Base-by-base conservation (phyloP, 2,329 filamentous ascomycete genomes). In the Cladophialophora exuberans region DNA sequence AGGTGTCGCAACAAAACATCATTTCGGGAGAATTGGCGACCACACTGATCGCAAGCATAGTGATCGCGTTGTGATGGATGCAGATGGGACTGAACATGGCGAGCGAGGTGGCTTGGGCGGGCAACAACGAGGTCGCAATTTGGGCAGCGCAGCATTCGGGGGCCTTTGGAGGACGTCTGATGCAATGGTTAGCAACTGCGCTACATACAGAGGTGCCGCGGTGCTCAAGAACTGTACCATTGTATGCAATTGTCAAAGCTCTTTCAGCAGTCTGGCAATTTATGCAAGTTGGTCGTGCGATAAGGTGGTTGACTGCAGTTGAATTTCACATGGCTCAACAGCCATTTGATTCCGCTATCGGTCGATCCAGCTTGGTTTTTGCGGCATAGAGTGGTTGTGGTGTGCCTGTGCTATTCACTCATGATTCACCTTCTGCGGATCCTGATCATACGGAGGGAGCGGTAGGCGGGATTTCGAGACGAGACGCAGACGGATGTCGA, bases 1-100 rank as follows among this genome's bases (percentile, higher is more conserved):
- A 60, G 54, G 36, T 60, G 57, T 17, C 57, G 54, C 6, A 60
- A 42, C 17, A 60, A 39, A 26, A 60, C 57, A 55, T 60, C 57
- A 33, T 60, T 60, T 10, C 57, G 44, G 4, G 57, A 56, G 43
- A 60, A 60, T 33, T 57, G 54, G 15, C 54, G 54, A 3, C 57
- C 54, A 35, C 57, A 60, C 26, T 60, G 45, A 25, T 41, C 41
- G 28, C 57, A 60, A 30, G 57, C 35, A 26, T 54, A 56, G 39
- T 60, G 54, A 13, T 60, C 54, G n/a, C 57, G 54, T 26, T 51
- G 50, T 28, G 54, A 47, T 18, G 51, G 49, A 25, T 55, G 57
- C 17, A 60, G 53, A 22, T 60, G 57, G 17, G 57, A 60, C 20
- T 57, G 57, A 7, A 60, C 30, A 52, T 60, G 57, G 42, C 57